phyloP scores from a whole-genome alignment of 805 yeast species.

The Debaryomyces hansenii region DNA sequence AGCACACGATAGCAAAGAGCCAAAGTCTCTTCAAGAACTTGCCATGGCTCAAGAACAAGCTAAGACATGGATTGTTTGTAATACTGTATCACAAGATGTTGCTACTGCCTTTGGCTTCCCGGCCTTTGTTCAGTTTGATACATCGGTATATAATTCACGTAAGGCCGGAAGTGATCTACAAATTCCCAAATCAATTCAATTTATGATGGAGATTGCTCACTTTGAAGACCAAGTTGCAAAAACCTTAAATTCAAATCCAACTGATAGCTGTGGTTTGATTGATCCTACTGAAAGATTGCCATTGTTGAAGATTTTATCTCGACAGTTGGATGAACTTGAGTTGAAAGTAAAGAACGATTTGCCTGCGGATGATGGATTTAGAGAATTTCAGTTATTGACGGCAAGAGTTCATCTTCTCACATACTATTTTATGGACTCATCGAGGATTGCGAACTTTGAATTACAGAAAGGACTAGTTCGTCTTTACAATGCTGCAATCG shows the following conservation, averaged over 20 bases:
- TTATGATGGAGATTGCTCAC: constrained; percentile 79
- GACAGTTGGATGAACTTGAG: constrained; percentile 78
- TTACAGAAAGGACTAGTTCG: constrained; percentile 71
- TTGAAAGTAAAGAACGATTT: constrained; percentile 44
- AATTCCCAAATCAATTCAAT: constrained; percentile 62
- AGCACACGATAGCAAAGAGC: constrained; percentile 47
- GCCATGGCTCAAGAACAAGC: constrained; percentile 69
- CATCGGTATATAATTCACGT: constrained; percentile 57
- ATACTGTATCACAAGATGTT: constrained; percentile 83
- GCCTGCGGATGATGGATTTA: constrained; percentile 55
- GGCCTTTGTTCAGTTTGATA: constrained; percentile 83
- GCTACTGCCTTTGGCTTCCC: constrained; percentile 96
- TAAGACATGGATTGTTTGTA: constrained; percentile 92
- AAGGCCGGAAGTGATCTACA: constrained; percentile 44
- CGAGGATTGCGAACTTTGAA: constrained; percentile 53
- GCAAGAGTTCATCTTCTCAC: constrained; percentile 82
- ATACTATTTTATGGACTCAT: constrained; percentile 74
- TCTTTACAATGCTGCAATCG: constrained; percentile 77
- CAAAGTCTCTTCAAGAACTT: constrained; percentile 41
- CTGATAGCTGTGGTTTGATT: constrained; percentile 64
- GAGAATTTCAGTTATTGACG: constrained; percentile 67
- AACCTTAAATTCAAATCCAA: constrained; percentile 68
- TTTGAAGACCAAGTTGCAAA: constrained; percentile 84
- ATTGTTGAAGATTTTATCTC: constrained; percentile 64
- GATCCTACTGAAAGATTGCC: constrained; percentile 74